phyloP scores from a whole-genome alignment of 805 yeast species.

The Nakazawaea ishiwadae region DNA sequence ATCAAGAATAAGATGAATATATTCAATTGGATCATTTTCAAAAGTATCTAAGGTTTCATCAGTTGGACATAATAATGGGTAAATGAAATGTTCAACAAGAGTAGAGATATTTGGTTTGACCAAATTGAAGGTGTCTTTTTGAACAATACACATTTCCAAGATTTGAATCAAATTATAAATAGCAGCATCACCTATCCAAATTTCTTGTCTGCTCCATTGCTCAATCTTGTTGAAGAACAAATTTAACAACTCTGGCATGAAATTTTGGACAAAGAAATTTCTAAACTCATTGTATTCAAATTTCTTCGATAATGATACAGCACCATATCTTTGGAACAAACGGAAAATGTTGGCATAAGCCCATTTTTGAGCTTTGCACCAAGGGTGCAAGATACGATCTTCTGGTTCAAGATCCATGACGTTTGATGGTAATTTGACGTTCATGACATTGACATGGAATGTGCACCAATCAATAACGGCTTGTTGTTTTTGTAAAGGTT shows the following conservation, averaged over 20 bases:
- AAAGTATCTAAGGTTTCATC: constrained; percentile 70
- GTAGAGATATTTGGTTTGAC: constrained; percentile 66
- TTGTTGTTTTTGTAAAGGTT: constrained; percentile 50
- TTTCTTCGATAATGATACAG: constrained; percentile 38
- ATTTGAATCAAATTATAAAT: constrained; percentile 63
- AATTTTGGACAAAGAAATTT: constrained; percentile 44
- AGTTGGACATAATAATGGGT: constrained; percentile 72
- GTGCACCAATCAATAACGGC: constrained; percentile 64
- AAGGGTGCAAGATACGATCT: constrained; percentile 48
- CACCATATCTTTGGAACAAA: constrained; percentile 67
- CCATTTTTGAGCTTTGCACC: constrained; percentile 86
- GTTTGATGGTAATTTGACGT: constrained; percentile 51
- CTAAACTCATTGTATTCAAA: constrained; percentile 61
- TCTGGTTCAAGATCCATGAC: constrained; percentile 47
- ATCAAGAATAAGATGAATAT: constrained; percentile 73
- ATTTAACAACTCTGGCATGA: constrained; percentile 69
- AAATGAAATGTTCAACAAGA: constrained; percentile 68
- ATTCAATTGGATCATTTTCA: constrained; percentile 88
- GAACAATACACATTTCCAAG: constrained; percentile 54
- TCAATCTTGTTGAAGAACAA: constrained; percentile 64
- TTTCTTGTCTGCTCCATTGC: constrained; percentile 58
- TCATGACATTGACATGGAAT: constrained; percentile 66
- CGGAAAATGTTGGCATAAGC: constrained; percentile 73
- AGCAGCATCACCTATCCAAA: constrained; percentile 69
- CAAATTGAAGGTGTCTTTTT: constrained; percentile 60